These are phyloP conservation scores for Phyllosticta paracitricarpa DNA, from an alignment of 2,329 filamentous ascomycete species.

Conservation along the genomic window DNA sequence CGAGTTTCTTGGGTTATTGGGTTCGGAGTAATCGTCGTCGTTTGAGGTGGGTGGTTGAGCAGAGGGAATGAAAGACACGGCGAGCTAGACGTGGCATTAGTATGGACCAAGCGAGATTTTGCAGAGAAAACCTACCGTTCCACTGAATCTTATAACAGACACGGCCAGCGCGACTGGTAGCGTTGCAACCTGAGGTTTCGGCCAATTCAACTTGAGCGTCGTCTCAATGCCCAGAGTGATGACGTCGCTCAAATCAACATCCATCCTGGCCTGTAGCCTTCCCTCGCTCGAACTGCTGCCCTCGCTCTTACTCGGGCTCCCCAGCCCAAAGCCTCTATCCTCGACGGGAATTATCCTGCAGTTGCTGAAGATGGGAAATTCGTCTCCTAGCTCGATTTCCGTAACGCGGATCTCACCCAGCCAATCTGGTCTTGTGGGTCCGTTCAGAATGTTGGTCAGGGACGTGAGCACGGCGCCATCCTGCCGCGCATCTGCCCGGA, in stretches of 20 bases:
- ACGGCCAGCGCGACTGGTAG: conserved; percentile 87
- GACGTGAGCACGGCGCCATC: conserved; percentile 83
- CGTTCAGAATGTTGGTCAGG: conserved; percentile 76
- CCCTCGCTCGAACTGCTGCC: conserved; percentile 42
- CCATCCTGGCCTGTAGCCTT: conserved; percentile 85
- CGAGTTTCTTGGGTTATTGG: conserved; percentile 16
- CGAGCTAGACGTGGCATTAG: conserved; percentile 38
- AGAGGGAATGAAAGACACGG: conserved; percentile 81
- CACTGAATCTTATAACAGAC: conserved; percentile 86
- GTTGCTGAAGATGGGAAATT: conserved; percentile 98
- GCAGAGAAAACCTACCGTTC: conserved; percentile 45
- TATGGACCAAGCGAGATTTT: neutral
- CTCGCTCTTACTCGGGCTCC: conserved; percentile 16
- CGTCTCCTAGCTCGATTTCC: conserved; percentile 86
- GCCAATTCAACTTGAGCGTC: conserved; percentile 88
- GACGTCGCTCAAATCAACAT: conserved; percentile 92
- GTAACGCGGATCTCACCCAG: conserved; percentile 89
- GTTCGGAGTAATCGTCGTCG: conserved; percentile 21
- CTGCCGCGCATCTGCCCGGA: conserved; percentile 82
- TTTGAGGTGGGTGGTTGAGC: conserved; percentile 19
- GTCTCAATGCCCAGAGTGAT: conserved; percentile 93
- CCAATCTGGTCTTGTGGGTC: conserved; percentile 78
- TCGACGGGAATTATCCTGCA: conserved; percentile 90
- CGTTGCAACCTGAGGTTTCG: conserved; percentile 77
- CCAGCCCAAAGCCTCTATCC: conserved; percentile 53